A percentile compares a stretch with the other conserved stretches of the same genome.
Evolutionary conservation across 371 early-diverging fungal species (phyloP).

Genomic region (Lichtheimia corymbifera): DNA sequence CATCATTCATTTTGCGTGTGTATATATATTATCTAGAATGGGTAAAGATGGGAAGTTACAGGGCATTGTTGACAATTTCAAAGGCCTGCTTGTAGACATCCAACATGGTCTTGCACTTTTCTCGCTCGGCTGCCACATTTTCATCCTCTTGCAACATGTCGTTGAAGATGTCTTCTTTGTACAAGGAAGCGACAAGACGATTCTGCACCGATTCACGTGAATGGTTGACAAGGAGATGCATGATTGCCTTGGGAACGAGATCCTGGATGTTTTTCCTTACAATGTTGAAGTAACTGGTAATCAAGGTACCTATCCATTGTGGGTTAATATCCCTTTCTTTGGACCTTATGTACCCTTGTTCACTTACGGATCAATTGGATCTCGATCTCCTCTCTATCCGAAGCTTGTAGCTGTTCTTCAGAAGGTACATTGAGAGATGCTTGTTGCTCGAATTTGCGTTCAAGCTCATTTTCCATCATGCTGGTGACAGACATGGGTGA

Average conservation of each 20-base stretch:
- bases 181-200: constrained; percentile 84
- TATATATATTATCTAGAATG: too few relatives aligned
- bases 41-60: constrained; percentile 31
- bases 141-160: constrained; percentile 87
- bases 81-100: constrained; percentile 85
- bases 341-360: background rate
- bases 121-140: constrained; percentile 75
- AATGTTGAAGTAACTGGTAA: constrained; percentile 30
- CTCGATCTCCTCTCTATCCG: constrained; percentile 84
- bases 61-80: constrained; percentile 74
- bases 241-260: constrained; percentile 91
- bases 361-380: constrained; percentile 80
- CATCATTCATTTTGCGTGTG: too few relatives aligned
- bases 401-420: constrained; percentile 35
- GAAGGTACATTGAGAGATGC: constrained; percentile 7
- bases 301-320: constrained; percentile 32
- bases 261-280: constrained; percentile 82
- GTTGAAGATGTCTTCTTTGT: constrained; percentile 73
- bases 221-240: constrained; percentile 82
- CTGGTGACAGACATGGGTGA: constrained; percentile 45
- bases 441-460: constrained; percentile 36
- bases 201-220: constrained; percentile 81
- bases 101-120: constrained; percentile 78
- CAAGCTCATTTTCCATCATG: constrained; percentile 48
- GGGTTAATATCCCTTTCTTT: background rate